Base-by-base conservation (phyloP, 2,329 filamentous ascomycete species). In the Nigrograna mackinnonii region DNA sequence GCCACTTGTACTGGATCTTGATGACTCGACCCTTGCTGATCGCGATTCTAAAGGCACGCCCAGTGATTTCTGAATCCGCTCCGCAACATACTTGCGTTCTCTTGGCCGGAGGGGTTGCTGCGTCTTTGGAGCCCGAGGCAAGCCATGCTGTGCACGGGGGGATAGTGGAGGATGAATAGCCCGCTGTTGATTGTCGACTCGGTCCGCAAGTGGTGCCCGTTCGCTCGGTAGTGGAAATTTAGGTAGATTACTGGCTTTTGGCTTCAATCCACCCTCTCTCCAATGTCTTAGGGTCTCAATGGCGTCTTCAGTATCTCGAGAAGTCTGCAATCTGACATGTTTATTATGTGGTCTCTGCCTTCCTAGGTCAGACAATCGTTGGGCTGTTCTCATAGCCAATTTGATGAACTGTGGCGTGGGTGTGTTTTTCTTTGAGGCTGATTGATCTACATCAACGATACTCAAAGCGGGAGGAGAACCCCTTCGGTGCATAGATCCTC, bases 241-340 rank as follows among this genome's bases (percentile, higher is more conserved):
- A n/a, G n/a, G n/a, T n/a, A n/a, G n/a, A n/a, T n/a, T n/a, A n/a
- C n/a, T n/a, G n/a, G n/a, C n/a, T n/a, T 43, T 55, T 4, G 55
- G 56, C 34, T 52, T 57, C 11, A 68, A 22, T 17, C 49, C 62
- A 14, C 80, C 79, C 24, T 61, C 60, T 49, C 64, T 73, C 82
- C 81, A 84, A 42, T 75, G 67, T 34, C 58, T 64, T 37, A 84
- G 64, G 3, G 71, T 69, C 22, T 57, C 50, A 37, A 74, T 77
- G 6, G 78, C 78, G 53, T 84, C 80, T 35, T 72, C 66, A 1
- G 79, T 83, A 46, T 85, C 82, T 6, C 67, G 52, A 22, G 62
- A 66, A 18, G 75, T 81, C 13, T 73, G 74, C 19, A 84, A 60
- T 38, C 72, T 69, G 37, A 84, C 69, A 26, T 76, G 67, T 51